phyloP scores from a whole-genome alignment of 1,284 basidiomycete species.

The Fomitopsis palustris region DNA sequence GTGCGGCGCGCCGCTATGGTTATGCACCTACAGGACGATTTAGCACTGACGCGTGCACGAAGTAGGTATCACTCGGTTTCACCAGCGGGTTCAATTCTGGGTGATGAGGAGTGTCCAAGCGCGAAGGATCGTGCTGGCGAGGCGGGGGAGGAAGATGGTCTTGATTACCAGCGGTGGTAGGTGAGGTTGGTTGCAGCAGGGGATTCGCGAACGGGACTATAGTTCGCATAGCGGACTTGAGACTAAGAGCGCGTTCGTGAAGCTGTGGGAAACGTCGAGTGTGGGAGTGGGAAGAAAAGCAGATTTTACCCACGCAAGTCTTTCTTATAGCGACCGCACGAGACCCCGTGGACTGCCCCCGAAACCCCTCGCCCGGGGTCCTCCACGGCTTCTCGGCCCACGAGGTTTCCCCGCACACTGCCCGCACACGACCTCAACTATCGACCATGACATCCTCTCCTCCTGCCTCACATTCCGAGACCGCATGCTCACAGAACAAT shows the following conservation, averaged over 20 bases:
- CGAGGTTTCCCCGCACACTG: background rate
- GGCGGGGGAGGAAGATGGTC: slow-evolving; percentile 27
- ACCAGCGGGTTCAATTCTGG: slow-evolving; percentile 40
- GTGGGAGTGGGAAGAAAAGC: slow-evolving; percentile 36
- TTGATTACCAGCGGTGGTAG: slow-evolving; percentile 32
- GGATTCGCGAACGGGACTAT: slow-evolving; percentile 30
- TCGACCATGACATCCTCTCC: background rate
- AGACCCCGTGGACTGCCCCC: slow-evolving; percentile 22
- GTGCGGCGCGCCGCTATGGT: slow-evolving; percentile 19
- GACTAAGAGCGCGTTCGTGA: slow-evolving; percentile 15
- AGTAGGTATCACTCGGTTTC: slow-evolving; percentile 32
- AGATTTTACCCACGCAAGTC: slow-evolving; percentile 32
- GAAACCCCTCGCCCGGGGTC: slow-evolving; percentile 18
- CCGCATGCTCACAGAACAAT: background rate
- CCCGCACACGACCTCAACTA: background rate
- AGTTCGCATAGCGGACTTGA: slow-evolving; percentile 32
- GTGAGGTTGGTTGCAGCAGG: slow-evolving; percentile 42
- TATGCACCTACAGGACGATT: slow-evolving; percentile 26
- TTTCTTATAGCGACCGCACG: slow-evolving; percentile 32
- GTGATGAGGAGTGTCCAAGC: slow-evolving; percentile 36
- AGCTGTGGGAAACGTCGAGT: slow-evolving; percentile 29
- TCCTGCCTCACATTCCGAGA: background rate
- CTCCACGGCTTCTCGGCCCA: slow-evolving; percentile 20
- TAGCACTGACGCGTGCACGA: slow-evolving; percentile 13
- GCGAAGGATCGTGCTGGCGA: slow-evolving; percentile 33